These are phyloP conservation scores for Zygosaccharomyces bailii DNA, from an alignment of 805 yeast genomes.

Conservation along the genomic window DNA sequence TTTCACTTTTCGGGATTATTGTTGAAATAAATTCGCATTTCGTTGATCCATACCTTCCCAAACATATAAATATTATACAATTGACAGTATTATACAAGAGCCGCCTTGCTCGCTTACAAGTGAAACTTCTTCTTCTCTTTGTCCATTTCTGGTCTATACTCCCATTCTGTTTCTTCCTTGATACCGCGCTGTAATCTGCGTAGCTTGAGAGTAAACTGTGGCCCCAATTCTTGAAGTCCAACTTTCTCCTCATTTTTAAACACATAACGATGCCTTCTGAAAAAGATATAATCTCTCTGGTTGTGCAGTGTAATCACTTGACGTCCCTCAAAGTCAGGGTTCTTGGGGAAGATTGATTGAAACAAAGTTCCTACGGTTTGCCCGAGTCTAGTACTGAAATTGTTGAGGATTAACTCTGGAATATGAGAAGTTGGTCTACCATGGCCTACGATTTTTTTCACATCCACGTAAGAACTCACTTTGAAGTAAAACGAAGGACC, in stretches of 20 bases:
- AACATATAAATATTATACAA: background rate
- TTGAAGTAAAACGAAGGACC: constrained; percentile 96
- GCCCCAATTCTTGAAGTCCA: constrained; percentile 94
- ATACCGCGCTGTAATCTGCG: constrained; percentile 90
- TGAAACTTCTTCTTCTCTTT: constrained; percentile 91
- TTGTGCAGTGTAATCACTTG: constrained; percentile 95
- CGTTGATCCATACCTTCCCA: background rate
- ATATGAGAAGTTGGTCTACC: constrained; percentile 87
- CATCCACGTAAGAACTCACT: constrained; percentile 69
- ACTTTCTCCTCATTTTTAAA: constrained; percentile 88
- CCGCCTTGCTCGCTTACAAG: constrained; percentile 41
- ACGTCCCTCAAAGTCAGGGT: constrained; percentile 91
- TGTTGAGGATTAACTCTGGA: constrained; percentile 89
- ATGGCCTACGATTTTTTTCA: constrained; percentile 76
- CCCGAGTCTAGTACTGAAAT: constrained; percentile 89
- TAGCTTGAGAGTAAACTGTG: constrained; percentile 87
- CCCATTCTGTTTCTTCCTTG: constrained; percentile 93
- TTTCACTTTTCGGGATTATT: no score
- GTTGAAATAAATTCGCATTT: background rate
- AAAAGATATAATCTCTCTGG: constrained; percentile 92
- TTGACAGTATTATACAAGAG: constrained; percentile 4
- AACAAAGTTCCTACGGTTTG: constrained; percentile 88
- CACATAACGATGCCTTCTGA: constrained; percentile 90
- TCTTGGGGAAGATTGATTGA: constrained; percentile 87
- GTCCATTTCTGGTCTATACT: constrained; percentile 94